Base-by-base conservation (phyloP, 75 land plant genomes). In the Selaginella tamariscina region DNA sequence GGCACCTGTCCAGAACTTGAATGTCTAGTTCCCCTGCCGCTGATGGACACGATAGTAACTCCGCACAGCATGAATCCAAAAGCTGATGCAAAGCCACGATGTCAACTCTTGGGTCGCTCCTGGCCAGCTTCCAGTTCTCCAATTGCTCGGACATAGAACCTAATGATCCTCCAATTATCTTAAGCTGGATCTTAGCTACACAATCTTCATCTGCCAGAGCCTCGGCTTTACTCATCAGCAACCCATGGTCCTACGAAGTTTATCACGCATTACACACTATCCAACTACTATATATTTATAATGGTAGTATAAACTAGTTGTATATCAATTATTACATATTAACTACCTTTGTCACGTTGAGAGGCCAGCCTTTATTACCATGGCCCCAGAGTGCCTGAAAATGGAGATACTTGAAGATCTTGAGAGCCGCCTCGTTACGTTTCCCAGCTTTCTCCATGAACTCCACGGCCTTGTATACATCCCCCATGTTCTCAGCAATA, bases 301-400 rank as follows among this genome's bases (percentile, higher is more conserved):
- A n/a, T n/a, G n/a, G n/a, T n/a, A n/a, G n/a, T n/a, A n/a, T n/a
- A n/a, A n/a, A n/a, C n/a, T n/a, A n/a, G n/a, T n/a, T n/a, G n/a
- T n/a, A n/a, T n/a, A n/a, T n/a, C n/a, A n/a, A n/a, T n/a, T n/a
- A n/a, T n/a, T n/a, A n/a, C n/a, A n/a, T n/a, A n/a, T n/a, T n/a
- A n/a, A n/a, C n/a, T n/a, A n/a, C n/a, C n/a, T n/a, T n/a, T n/a
- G n/a, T n/a, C n/a, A n/a, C n/a, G n/a, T 70, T 73, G 15, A 81
- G 31, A 0, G 81, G 81, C 88, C 85, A 83, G 8, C 83, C 85
- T 15, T 62, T 73, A 31, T 73, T 72, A 33, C 54, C 69, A n/a
- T 49, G 0, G 23, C 27, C 32, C 89, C 84, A 86, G 0, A 82
- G 67, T 13, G 82, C 75, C 26, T 68, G 33, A 8, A 72, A 8